Conservation (phyloP, 305 asterid genomes). For the Fraxinus baroniana region DNA sequence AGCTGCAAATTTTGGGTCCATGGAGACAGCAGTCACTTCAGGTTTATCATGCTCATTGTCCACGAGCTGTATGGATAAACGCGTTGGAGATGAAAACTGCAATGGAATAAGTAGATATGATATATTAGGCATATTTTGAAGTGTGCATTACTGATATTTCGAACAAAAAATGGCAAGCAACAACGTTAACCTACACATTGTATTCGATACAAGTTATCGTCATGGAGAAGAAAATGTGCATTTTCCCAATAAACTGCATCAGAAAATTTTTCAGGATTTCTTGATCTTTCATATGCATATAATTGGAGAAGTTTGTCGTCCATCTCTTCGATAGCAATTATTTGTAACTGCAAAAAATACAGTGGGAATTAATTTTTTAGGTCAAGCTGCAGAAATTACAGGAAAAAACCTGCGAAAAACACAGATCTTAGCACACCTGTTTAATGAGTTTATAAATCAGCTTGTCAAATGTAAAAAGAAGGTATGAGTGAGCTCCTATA, state of each 20-base stretch:
- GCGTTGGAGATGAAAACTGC: constrained; percentile 57
- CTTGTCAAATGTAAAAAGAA: constrained; percentile 91
- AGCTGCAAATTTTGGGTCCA: constrained; percentile 73
- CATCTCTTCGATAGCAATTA: constrained; percentile 68
- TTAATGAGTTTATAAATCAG: constrained; percentile 87
- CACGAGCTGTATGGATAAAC: constrained; percentile 80
- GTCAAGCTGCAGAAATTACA: constrained; percentile 21
- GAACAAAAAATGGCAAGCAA: constrained; percentile 9
- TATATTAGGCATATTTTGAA: constrained; percentile 7
- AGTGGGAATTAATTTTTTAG: constrained; percentile 18
- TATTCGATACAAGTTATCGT: constrained; percentile 79
- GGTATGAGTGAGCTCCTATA: constrained; percentile 84
- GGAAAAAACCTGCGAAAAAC: neutral
- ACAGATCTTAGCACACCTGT: constrained; percentile 50
- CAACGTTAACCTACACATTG: constrained; percentile 66
- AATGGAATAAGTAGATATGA: constrained; percentile 20
- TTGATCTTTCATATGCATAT: constrained; percentile 70
- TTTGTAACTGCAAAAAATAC: constrained; percentile 60
- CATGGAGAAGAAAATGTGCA: constrained; percentile 64
- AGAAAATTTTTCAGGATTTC: constrained; percentile 52
- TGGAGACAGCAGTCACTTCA: constrained; percentile 60
- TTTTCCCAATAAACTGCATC: constrained; percentile 75
- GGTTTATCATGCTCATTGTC: constrained; percentile 64
- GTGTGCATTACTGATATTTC: neutral
- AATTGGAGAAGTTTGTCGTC: constrained; percentile 79